These are phyloP conservation scores for Microdochium nivale DNA, from an alignment of 2,329 filamentous ascomycete species.

Conservation along the genomic window DNA sequence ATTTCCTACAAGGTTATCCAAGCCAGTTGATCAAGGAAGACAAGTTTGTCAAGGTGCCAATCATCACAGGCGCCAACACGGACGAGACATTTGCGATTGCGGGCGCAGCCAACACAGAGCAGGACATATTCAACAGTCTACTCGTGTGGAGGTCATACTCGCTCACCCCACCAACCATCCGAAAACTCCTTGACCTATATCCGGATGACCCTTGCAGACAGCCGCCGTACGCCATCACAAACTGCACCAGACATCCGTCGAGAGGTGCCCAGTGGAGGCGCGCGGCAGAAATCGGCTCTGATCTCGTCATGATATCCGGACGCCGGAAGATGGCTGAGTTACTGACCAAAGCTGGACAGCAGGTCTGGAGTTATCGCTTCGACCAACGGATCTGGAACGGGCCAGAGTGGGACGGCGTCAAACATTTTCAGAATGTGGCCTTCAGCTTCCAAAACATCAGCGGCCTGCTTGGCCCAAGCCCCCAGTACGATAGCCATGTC, in stretches of 20 bases:
- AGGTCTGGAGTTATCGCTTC: conserved; percentile 40
- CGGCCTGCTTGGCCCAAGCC: conserved; percentile 34
- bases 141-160: conserved; percentile 35
- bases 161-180: conserved; percentile 32
- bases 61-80: conserved; percentile 38
- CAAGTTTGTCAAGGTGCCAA: conserved; percentile 32
- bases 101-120: conserved; percentile 27
- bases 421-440: conserved; percentile 38
- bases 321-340: conserved; percentile 34
- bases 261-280: conserved; percentile 35
- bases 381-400: conserved; percentile 36
- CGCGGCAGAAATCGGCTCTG: conserved; percentile 32
- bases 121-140: conserved; percentile 31
- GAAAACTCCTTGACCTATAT: conserved; percentile 34
- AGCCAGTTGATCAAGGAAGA: conserved; percentile 32
- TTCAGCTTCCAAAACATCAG: conserved; percentile 43
- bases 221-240: conserved; percentile 31
- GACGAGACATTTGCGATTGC: conserved; percentile 37
- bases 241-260: conserved; percentile 19
- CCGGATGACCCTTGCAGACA: conserved; percentile 37
- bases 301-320: conserved; percentile 38
- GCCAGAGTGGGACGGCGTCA: conserved; percentile 27
- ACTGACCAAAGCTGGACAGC: conserved; percentile 21
- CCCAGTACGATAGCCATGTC: conserved; percentile 27
- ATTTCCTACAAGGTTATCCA: conserved; percentile 37